Base-by-base conservation (phyloP, 495 filamentous ascomycete species). In the Neurospora sp. region DNA sequence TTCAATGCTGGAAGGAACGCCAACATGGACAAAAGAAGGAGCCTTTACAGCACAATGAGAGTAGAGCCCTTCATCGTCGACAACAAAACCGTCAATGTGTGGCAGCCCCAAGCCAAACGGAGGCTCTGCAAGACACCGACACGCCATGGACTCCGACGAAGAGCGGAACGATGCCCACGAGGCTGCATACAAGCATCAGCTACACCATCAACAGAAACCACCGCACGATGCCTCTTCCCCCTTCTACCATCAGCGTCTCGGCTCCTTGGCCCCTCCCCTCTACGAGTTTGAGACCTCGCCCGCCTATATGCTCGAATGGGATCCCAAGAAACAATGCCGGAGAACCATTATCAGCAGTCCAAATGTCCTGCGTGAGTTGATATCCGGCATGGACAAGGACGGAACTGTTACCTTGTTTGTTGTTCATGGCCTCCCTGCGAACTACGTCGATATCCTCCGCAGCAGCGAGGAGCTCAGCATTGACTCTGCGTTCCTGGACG, bases 401-500 rank as follows among this genome's bases (percentile, higher is more conserved):
- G 76, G 20, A 61, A 35, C 53, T 16, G 27, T 61, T 61, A 61
- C 53, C 12, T 38, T 80, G 31, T 76, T 82, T n/a, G 78, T 83
- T 9, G 31, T 83, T 12, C 76, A 75, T 11, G 79, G 77, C 20
- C 48, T 77, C 31, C 76, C 77, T 6, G 44, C 39, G 22, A 78
- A 78, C 39, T 78, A 76, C 38, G 41, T 77, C 7, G 41, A 73
- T 0, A 74, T 65, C 1, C 35, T 82, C 8, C 70, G 59, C n/a
- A 59, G 44, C 38, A 37, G 46, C 48, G 71, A 75, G 9, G 38
- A 39, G 27, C 39, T 78, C 10, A 72, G 59, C 42, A 59, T 83
- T 39, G 80, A 81, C 44, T 65, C 75, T 22, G 72, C 76, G 7
- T 83, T 83, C 39, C 59, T 81, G 31, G 80, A 80, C 27, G 81